These are phyloP conservation scores for Lasiodiplodia sp. DNA, from an alignment of 2,329 filamentous ascomycete genomes.

Conservation along the genomic window DNA sequence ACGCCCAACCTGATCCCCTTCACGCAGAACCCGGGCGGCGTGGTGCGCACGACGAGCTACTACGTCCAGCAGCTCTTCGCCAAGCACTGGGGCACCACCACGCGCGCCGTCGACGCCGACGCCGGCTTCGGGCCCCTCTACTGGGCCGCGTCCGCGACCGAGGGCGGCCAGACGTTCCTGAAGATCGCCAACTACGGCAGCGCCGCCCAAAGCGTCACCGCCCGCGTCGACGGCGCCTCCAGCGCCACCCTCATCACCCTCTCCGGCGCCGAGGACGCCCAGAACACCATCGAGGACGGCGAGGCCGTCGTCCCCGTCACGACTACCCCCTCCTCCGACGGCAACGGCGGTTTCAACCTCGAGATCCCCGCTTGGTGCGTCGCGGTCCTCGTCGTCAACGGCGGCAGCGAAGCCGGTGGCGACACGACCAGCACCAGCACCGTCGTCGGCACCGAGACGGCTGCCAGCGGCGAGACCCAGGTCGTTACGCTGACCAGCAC, in stretches of 20 bases:
- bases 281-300: background rate
- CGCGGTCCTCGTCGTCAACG: constrained; percentile 38
- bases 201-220: background rate
- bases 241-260: constrained; percentile 10
- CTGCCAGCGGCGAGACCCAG: too few species aligned
- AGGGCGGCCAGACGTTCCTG: too few species aligned
- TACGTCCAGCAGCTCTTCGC: constrained; percentile 30
- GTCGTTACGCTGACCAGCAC: too few species aligned
- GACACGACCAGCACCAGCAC: background rate
- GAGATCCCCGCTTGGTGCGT: constrained; percentile 25
- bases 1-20: constrained; percentile 20
- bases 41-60: constrained; percentile 21
- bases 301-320: constrained; percentile 12
- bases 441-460: too few species aligned
- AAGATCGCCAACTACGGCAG: constrained; percentile 30
- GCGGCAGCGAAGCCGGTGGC: background rate
- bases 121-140: constrained; percentile 10
- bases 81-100: constrained; percentile 1
- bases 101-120: background rate
- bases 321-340: background rate
- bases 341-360: constrained; percentile 8
- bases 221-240: constrained; percentile 10
- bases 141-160: too few species aligned
- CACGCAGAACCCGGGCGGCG: background rate
- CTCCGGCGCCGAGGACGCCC: background rate